Conservation (phyloP, 169 alveolate genomes). For the Plasmodium coatneyi region DNA sequence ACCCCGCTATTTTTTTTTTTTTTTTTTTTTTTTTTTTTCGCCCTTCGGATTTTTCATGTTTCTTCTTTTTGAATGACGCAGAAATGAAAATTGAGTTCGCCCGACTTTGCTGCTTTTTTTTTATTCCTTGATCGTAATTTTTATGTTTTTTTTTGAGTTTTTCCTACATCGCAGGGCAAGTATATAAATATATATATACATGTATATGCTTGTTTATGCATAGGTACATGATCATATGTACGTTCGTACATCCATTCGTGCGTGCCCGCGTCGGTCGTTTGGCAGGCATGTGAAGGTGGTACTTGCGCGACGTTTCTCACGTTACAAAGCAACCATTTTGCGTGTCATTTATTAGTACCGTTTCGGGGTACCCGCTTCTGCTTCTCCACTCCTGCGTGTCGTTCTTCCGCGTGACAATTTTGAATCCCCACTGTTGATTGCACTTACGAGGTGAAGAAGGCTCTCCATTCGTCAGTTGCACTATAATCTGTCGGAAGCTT, state of each 20-base stretch:
- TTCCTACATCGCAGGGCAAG: background rate
- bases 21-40: background rate
- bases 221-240: background rate
- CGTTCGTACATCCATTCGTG: background rate
- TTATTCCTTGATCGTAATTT: background rate
- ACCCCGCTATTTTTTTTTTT: background rate
- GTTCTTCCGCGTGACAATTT: background rate
- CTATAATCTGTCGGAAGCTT: background rate
- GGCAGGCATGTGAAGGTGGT: background rate
- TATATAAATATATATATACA: background rate
- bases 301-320: background rate
- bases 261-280: background rate
- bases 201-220: background rate
- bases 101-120: background rate
- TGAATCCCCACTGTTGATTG: background rate
- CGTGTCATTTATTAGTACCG: background rate
- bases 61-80: background rate
- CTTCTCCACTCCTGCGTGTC: background rate
- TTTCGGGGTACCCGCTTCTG: background rate
- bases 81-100: background rate
- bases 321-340: background rate
- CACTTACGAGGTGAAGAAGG: background rate
- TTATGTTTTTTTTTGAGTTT: background rate
- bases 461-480: background rate
- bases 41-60: background rate